A percentile compares a stretch with the other conserved stretches of the same genome.
Conservation (phyloP, 179 eudicot genomes). For the Silene coronaria region DNA sequence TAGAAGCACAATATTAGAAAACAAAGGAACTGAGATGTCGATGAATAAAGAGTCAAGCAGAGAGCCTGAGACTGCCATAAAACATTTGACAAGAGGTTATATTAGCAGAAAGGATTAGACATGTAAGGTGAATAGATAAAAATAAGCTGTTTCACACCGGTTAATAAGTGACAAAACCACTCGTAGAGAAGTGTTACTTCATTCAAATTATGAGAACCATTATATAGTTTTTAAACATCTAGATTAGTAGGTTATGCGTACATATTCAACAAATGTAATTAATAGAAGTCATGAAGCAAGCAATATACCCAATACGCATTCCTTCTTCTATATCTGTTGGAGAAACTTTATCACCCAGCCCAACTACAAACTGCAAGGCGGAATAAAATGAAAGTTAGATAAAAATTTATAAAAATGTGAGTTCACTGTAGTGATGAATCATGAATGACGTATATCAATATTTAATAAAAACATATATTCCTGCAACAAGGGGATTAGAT, state of each 20-base stretch:
- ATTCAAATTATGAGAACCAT: neutral
- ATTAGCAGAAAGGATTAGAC: too few species aligned
- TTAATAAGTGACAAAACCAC: too few species aligned
- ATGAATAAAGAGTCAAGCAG: neutral
- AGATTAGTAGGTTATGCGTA: neutral
- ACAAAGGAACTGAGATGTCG: neutral
- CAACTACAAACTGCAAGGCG: conserved; percentile 68
- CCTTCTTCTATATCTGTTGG: conserved; percentile 99
- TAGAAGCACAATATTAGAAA: conserved; percentile 8
- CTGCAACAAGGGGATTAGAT: too few species aligned
- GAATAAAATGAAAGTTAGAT: neutral
- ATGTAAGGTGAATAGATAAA: neutral
- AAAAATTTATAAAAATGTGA: too few species aligned
- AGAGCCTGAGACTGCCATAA: neutral
- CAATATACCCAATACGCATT: conserved; percentile 96
- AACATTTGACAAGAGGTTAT: neutral
- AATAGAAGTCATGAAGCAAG: neutral
- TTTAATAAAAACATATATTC: neutral
- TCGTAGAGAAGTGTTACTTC: neutral
- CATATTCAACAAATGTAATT: neutral
- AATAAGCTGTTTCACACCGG: neutral
- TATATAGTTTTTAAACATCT: neutral
- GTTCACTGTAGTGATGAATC: neutral
- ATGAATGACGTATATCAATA: neutral
- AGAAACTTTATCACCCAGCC: conserved; percentile 90